phyloP scores from a whole-genome alignment of 169 alveolate genomes.

The Cryptosporidium viatorum region DNA sequence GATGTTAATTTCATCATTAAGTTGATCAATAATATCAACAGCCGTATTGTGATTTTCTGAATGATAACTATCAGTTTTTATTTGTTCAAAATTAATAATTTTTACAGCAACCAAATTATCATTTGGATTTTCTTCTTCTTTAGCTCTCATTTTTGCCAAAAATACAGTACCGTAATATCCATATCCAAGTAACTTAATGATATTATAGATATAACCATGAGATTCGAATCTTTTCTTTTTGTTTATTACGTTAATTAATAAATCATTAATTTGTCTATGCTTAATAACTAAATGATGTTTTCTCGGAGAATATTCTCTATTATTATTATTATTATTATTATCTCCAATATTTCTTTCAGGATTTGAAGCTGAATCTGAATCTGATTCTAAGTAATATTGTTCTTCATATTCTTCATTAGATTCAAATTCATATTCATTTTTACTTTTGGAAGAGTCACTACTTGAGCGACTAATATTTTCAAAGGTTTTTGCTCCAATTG shows the following conservation, averaged over 20 bases:
- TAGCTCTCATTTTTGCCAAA: conserved; percentile 7
- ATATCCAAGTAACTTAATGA: conserved; percentile 52
- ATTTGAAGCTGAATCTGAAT: neutral
- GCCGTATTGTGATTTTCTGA: neutral
- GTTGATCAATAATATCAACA: conserved; percentile 56
- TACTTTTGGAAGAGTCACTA: neutral
- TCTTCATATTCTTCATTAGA: neutral
- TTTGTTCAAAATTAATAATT: conserved; percentile 49
- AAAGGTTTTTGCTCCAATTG: conserved; percentile 6
- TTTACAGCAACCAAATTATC: conserved; percentile 52
- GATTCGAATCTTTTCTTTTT: conserved; percentile 19
- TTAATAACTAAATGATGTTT: neutral
- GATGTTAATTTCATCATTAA: conserved; percentile 62
- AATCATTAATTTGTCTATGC: neutral
- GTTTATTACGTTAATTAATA: neutral
- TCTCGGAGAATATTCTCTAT: neutral
- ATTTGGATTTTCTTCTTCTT: neutral
- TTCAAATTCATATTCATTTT: conserved; percentile 1
- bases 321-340: neutral
- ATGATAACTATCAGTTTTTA: neutral
- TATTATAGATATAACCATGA: conserved; percentile 1
- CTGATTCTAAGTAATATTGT: neutral
- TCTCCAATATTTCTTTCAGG: neutral
- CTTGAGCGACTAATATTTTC: conserved; percentile 4
- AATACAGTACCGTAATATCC: conserved; percentile 61